Evolutionary conservation across 2,329 filamentous ascomycete species (phyloP), one percentile per base, ranked within the genome.

Genomic region (Cladophialophora carrionii): DNA sequence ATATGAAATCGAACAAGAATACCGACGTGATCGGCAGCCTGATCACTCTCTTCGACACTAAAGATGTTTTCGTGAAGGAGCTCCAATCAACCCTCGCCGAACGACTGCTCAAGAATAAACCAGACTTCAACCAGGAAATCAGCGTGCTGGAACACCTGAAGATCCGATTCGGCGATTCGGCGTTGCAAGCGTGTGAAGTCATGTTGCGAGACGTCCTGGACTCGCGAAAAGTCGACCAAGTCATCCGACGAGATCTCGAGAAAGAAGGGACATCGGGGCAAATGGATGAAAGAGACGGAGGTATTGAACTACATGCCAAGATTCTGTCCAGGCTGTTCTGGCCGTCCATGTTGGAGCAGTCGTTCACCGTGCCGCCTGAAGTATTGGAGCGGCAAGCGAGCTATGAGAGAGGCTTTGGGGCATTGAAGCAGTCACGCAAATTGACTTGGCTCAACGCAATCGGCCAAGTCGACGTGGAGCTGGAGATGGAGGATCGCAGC

Each of bases 201-300:
- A 99, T 99, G 95, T 85, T 99, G 63, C 91, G 90, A 69, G 95
- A 99, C 75, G 90, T 98, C 41, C 85, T 90, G 70, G 93, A 97
- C 73, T 96, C 92, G 1, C 84, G 84, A 66, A 84, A 86, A 49
- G 86, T 96, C 65, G 90, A 97, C 74, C 79, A 82, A 7, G 80
- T 84, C 12, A 87, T 96, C 54, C 82, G 87, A 49, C 83, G 82
- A 63, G 80, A 80, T 46, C 78, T 82, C 73, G 74, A 77, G 7
- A 62, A 70, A 60, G 66, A 64, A 72, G 56, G 57, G 72, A 29
- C 46, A 12, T 61, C 76, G 74, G 63, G 69, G 72, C 54, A 48
- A 43, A 26, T 41, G 10, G 32, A 62, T 32, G 29, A 62, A 31
- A 20, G 20, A 14, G 62, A 71, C 57, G 43, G 64, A 2, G 20